Evolutionary conservation across 2,329 filamentous ascomycete genomes (phyloP).

Genomic region (Exophiala spinifera): DNA sequence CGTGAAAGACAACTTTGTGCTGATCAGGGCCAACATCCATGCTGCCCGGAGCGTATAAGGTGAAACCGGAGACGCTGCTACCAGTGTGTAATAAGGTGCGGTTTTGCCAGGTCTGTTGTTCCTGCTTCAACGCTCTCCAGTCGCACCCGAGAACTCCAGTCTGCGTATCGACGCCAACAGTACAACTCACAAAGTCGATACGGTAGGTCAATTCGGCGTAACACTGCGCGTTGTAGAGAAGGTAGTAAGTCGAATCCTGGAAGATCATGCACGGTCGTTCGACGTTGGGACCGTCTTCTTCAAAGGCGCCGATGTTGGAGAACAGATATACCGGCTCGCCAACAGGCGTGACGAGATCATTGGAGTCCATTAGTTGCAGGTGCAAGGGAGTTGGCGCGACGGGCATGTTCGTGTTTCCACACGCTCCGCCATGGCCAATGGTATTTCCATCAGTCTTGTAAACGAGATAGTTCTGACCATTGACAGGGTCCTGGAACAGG

Average conservation of each 20-base stretch:
- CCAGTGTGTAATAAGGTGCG: conserved; percentile 18
- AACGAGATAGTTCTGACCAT: conserved; percentile 53
- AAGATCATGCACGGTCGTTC: conserved; percentile 18
- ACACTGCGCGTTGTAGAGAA: conserved; percentile 22
- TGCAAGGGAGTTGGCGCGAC: conserved; percentile 30
- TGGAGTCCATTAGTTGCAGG: conserved; percentile 12
- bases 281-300: conserved; percentile 19
- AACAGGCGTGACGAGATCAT: conserved; percentile 13
- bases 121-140: conserved; percentile 11
- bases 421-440: conserved; percentile 40
- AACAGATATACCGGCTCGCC: conserved; percentile 15
- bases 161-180: conserved; percentile 14
- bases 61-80: conserved; percentile 6
- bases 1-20: conserved; percentile 19
- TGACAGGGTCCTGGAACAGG: conserved; percentile 50
- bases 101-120: conserved; percentile 9
- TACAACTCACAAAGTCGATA: conserved; percentile 18
- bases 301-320: conserved; percentile 11
- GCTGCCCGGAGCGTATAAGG: conserved; percentile 19
- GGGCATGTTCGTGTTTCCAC: conserved; percentile 34
- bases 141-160: conserved; percentile 16
- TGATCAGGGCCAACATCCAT: conserved; percentile 18
- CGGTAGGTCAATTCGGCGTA: conserved; percentile 17
- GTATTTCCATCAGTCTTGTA: conserved; percentile 64
- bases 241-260: conserved; percentile 17